Base-by-base conservation (phyloP, 352 stramenopile genomes). In the Discostella stelligera region DNA sequence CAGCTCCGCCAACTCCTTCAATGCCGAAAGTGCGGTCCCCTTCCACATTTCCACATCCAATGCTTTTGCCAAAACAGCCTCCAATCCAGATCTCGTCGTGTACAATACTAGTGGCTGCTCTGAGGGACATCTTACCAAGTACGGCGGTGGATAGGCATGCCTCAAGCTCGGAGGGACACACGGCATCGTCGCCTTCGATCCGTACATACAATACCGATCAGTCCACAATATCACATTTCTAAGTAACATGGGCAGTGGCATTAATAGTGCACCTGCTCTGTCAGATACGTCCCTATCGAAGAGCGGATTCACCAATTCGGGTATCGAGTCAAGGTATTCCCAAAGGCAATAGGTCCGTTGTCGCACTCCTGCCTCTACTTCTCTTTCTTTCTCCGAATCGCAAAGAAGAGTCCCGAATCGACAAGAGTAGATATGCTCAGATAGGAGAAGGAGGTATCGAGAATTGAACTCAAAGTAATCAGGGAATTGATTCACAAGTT, bases 401-500 rank as follows among this genome's bases (percentile, higher is more conserved):
- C 97, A 98, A 85, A 99, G 94, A 77, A 99, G 97, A 16, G 94
- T 99, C 39, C 96, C 96, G 76, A 98, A 99, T 46, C 97, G 97
- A 84, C 96, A 98, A 16, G 94, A 98, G 77, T 98, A 98, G 13
- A 98, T 88, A 71, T 98, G 94, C 65, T 99, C 96, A 0, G 95
- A 95, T 1, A 99, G 84, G 8, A 95, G 80, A n/a, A 98, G 77
- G 37, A 99, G 80, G 66, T 94, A 94, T 25, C 77, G 66, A 16
- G 74, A 59, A 77, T 97, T 98, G 87, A 99, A 99, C 85, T 99
- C 97, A 77, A 98, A 99, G 71, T 94, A 94, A 11, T 92, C 92
- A 18, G 97, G 97, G 76, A 97, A 98, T 78, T 99, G 96, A 41
- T 95, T 93, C 37, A 98, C 85, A 39, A 98, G 90, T 85, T 99